These are phyloP conservation scores for Colletotrichum truncatum DNA, from an alignment of 2,329 filamentous ascomycete species.

Conservation along the genomic window DNA sequence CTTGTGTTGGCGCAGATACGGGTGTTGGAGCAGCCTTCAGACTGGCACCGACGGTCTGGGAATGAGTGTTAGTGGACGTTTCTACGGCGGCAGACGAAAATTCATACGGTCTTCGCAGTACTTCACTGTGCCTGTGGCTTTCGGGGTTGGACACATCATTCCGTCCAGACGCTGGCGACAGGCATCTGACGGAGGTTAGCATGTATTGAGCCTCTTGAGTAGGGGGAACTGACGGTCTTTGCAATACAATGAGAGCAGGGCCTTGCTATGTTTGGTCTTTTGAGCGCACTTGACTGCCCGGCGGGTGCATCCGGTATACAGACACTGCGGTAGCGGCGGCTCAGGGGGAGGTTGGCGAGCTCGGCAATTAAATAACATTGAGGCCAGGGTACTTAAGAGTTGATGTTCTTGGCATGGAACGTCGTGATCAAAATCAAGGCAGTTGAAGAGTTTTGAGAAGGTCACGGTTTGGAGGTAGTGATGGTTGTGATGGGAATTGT, in stretches of 20 bases:
- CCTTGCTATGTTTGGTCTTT: not conserved
- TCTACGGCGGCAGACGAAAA: not conserved
- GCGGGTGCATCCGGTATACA: slow-evolving; percentile 16
- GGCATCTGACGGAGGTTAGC: slow-evolving; percentile 23
- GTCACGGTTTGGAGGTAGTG: not conserved
- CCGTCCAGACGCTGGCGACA: slow-evolving; percentile 30
- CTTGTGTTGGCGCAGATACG: slow-evolving; percentile 22
- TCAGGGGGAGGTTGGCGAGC: not conserved
- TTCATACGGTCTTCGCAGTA: slow-evolving; percentile 32
- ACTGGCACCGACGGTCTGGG: slow-evolving; percentile 26
- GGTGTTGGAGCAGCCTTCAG: slow-evolving; percentile 18
- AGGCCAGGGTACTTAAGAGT: not conserved
- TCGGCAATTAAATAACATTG: slow-evolving; percentile 33
- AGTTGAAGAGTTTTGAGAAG: too few species aligned
- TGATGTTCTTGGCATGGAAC: not conserved
- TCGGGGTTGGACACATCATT: slow-evolving; percentile 31
- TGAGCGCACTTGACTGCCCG: slow-evolving; percentile 27
- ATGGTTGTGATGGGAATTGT: not conserved
- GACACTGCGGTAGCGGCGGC: slow-evolving; percentile 12
- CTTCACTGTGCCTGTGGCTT: slow-evolving; percentile 10
- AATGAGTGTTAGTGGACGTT: not conserved
- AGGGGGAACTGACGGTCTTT: slow-evolving; percentile 24
- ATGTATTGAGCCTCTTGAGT: not conserved
- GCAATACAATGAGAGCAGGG: slow-evolving; percentile 27
- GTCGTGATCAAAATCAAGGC: too few species aligned